Evolutionary conservation across 169 alveolate genomes (phyloP).

Genomic region (Plasmodium gallinaceum): DNA sequence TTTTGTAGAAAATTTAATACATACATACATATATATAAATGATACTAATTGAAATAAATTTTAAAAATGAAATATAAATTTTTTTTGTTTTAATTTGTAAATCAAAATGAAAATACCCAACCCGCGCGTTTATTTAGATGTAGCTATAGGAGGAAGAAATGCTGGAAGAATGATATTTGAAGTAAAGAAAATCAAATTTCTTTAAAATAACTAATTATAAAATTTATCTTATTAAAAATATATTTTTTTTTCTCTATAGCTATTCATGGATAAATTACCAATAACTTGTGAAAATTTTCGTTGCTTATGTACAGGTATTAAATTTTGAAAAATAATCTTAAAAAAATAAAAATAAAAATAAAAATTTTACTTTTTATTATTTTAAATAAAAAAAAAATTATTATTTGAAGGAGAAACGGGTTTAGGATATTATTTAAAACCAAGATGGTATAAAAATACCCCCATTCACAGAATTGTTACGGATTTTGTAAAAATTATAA

Average conservation of each 20-base stretch:
- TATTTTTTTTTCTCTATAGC: conserved; percentile 75
- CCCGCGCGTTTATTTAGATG: conserved; percentile 88
- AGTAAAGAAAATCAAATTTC: conserved; percentile 38
- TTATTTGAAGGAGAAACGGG: conserved; percentile 86
- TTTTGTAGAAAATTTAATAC: too few relatives aligned
- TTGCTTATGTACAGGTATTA: conserved; percentile 92
- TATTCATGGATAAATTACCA: conserved; percentile 89
- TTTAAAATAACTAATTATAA: background rate
- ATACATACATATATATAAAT: too few relatives aligned
- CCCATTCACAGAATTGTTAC: conserved; percentile 87
- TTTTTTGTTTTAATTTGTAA: too few relatives aligned
- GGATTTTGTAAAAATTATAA: conserved; percentile 81
- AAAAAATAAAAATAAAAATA: background rate
- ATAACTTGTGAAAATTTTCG: conserved; percentile 92
- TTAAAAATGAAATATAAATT: too few relatives aligned
- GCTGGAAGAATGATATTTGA: conserved; percentile 87
- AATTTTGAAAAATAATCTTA: background rate
- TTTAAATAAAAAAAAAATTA: conserved; percentile 2
- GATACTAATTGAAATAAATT: too few relatives aligned
- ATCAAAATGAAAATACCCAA: conserved; percentile 83
- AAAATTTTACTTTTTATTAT: conserved; percentile 9
- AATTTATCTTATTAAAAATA: background rate
- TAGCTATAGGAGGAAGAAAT: conserved; percentile 86
- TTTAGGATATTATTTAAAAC: conserved; percentile 88
- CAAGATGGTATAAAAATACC: conserved; percentile 89